Evolutionary conservation across 331 rosid species (phyloP).

Genomic region (Spiraea crenata): DNA sequence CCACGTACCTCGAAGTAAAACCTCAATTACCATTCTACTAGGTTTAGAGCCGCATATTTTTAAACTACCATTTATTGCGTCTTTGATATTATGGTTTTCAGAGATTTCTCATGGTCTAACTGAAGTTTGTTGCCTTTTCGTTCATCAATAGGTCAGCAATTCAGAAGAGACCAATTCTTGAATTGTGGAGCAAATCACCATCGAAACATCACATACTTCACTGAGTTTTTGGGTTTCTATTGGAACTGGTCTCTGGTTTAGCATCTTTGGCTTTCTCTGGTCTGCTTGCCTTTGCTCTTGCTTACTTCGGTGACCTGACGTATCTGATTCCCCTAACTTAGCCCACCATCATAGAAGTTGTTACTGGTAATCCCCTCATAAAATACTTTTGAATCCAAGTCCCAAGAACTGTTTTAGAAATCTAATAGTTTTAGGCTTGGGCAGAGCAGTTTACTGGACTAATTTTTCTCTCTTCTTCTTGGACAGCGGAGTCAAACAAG

Average conservation of each 20-base stretch:
- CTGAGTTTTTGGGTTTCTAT: conserved; percentile 33
- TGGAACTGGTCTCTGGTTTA: conserved; percentile 40
- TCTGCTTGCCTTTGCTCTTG: conserved; percentile 27
- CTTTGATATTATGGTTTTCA: conserved; percentile 58
- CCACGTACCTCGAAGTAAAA: conserved; percentile 44
- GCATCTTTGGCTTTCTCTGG: conserved; percentile 33
- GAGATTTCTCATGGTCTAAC: conserved; percentile 84
- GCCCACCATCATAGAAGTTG: conserved; percentile 26
- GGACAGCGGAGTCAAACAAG: conserved; percentile 27
- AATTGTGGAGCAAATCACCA: conserved; percentile 59
- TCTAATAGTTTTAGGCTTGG: conserved; percentile 26
- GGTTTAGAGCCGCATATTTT: conserved; percentile 26
- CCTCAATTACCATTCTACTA: conserved; percentile 47
- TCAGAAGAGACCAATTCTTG: conserved; percentile 53
- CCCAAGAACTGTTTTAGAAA: conserved; percentile 23
- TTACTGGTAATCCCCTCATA: conserved; percentile 22
- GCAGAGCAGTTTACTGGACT: conserved; percentile 28
- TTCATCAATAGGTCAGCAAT: conserved; percentile 62
- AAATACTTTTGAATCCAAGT: conserved; percentile 33
- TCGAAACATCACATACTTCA: conserved; percentile 41
- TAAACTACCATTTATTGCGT: conserved; percentile 41
- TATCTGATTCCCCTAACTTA: conserved; percentile 33
- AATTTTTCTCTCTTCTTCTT: conserved; percentile 28
- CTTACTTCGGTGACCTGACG: conserved; percentile 27
- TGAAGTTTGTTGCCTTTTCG: conserved; percentile 55